Percentiles rank a stretch among this genome's conserved stretches.
phyloP scores from a whole-genome alignment of 2,329 filamentous ascomycete species.

The Penicillium sclerotigenum region DNA sequence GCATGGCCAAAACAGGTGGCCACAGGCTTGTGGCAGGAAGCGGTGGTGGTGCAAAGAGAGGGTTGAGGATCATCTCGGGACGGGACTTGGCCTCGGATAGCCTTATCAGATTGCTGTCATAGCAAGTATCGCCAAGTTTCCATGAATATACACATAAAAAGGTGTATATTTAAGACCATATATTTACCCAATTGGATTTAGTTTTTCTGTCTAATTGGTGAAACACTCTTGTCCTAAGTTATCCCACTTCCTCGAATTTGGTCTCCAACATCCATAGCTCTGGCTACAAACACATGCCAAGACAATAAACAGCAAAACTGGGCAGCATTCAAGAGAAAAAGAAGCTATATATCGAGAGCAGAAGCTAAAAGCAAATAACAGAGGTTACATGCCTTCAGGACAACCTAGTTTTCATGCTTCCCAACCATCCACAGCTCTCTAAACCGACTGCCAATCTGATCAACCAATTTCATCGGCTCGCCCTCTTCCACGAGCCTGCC shows the following conservation, averaged over 20 bases:
- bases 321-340: too few relatives aligned
- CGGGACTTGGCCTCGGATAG: constrained; percentile 12
- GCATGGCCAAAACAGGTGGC: constrained; percentile 36
- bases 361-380: neutral
- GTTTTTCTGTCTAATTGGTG: neutral
- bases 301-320: neutral
- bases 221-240: neutral
- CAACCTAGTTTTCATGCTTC: neutral
- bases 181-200: neutral
- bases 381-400: neutral
- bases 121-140: neutral
- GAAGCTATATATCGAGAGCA: too few relatives aligned
- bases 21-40: constrained; percentile 17
- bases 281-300: neutral
- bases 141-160: too few relatives aligned
- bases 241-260: neutral
- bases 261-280: neutral
- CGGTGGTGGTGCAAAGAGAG: constrained; percentile 14
- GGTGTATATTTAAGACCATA: too few relatives aligned
- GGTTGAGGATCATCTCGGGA: constrained; percentile 20
- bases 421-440: neutral
- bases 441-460: neutral
- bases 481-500: neutral
- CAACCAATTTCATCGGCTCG: neutral
- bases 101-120: constrained; percentile 22